Evolutionary conservation across 306 rosid genomes (phyloP), one percentile per base, ranked within the genome.

Genomic region (Biancaea sappan): DNA sequence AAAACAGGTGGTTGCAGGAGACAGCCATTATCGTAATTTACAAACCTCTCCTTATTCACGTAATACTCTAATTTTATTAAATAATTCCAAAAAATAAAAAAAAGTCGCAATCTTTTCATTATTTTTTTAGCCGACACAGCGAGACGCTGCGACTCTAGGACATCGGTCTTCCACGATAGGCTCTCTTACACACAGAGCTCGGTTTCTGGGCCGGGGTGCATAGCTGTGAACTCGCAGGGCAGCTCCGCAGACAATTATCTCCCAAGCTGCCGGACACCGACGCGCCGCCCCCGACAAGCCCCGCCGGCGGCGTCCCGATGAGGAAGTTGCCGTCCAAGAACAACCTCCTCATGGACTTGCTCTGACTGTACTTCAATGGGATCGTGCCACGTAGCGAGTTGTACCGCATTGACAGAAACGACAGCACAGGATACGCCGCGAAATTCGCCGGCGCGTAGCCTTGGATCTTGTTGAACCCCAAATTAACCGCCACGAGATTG

Each of bases 121-220:
- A 28, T 66, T 71, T 69, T 63, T 66, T 53, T 57, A 69, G 68
- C 83, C 69, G 84, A 77, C 87, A 78, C 31, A 47, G 37, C 24
- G 57, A 19, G 69, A 10, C 66, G 3, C 50, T 76, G 83, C 7
- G 85, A 71, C 75, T n/a, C n/a, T n/a, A n/a, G n/a, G n/a, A n/a
- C 65, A 80, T 26, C n/a, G 89, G 89, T 82, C 74, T 90, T 73
- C 90, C 83, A 50, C 83, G 79, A 35, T 91, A 88, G 37, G 80
- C 91, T 71, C 84, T 77, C 76, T 84, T 89, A 82, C 98, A 94
- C 26, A 85, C 75, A 0, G 93, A 82, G 69, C 14, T 73, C 0
- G 98, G 82, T 76, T 94, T 94, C 90, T 94, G 97, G 38, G 92
- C 82, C 8, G 97, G 82, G 61, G 77, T 65, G 69, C 98, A 94